A percentile compares a stretch with the other conserved stretches of the same genome.
These are phyloP conservation scores for Candida pseudofarinosa DNA, from an alignment of 805 yeast genomes.

Conservation along the genomic window DNA sequence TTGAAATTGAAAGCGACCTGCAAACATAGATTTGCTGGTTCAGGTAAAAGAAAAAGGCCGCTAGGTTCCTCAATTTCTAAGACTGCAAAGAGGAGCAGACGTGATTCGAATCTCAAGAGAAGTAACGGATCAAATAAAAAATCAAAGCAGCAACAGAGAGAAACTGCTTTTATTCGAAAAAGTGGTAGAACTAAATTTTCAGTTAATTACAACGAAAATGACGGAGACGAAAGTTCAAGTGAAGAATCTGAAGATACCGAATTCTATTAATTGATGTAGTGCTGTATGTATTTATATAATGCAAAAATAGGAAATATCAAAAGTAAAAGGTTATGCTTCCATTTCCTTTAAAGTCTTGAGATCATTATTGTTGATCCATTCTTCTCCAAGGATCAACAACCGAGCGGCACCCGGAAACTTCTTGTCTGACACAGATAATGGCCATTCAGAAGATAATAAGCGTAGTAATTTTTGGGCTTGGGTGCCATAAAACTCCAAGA, in stretches of 20 bases:
- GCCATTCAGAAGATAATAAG: conserved; percentile 48
- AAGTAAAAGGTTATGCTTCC: conserved; percentile 21
- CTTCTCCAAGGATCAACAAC: conserved; percentile 73
- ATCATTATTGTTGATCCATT: conserved; percentile 51
- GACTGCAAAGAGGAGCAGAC: conserved; percentile 3
- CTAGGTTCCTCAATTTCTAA: not conserved
- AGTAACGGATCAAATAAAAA: not conserved
- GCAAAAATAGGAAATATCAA: conserved; percentile 2
- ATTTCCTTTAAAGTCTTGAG: conserved; percentile 44
- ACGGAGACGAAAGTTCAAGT: conserved; percentile 13
- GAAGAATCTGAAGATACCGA: conserved; percentile 3
- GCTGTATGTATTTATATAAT: conserved; percentile 1
- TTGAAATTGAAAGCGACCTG: conserved; percentile 30
- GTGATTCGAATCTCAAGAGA: conserved; percentile 2
- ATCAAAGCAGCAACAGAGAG: conserved; percentile 9
- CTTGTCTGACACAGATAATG: conserved; percentile 45
- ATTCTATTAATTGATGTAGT: conserved; percentile 1
- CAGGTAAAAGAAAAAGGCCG: conserved; percentile 8
- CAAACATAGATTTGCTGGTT: conserved; percentile 16
- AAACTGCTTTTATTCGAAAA: conserved; percentile 34
- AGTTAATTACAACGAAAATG: conserved; percentile 31
- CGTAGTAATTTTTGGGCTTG: conserved; percentile 66
- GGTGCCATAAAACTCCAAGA: conserved; percentile 54
- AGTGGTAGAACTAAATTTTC: conserved; percentile 34
- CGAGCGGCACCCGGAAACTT: conserved; percentile 77